Base-by-base conservation (phyloP, 129 eudicot genomes). In the Mikania micrantha region DNA sequence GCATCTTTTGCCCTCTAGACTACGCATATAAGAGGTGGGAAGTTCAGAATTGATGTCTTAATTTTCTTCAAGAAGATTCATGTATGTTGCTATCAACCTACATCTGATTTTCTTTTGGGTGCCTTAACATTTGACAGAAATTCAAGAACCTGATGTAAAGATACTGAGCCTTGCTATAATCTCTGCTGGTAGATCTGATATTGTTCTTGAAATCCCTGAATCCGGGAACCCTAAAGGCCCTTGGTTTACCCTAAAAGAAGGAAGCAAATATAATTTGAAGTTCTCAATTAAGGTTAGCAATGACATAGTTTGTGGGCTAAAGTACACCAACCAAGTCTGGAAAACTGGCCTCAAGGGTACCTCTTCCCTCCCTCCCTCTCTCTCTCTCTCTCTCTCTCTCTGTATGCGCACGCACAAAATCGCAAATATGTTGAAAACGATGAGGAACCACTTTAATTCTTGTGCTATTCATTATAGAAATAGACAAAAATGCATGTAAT, bases 181-280 rank as follows among this genome's bases (percentile, higher is more conserved):
- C 15, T 79, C 90, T 7, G 59, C 74, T 3, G 96, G 63, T 31
- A 81, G 90, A 73, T 50, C 87, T 11, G 94, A 89, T 31, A 69
- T 89, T 15, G 83, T 78, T 62, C 96, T 89, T 69, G 81, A 78
- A 53, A 84, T 89, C 42, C 96, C 96, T 0, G 88, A 79, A 20
- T 58, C 73, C 29, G 94, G 92, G 29, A 83, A 86, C 67, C 83
- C 85, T 0, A 84, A 86, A 54, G 87, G 81, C 29, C 74, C 59
- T 25, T 89, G 96, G 96, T 89, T 89, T 73, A 89, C 96, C 22
- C 68, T 89, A 66, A 89, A 89, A 77, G 96, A 89, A 84, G 96
- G 96, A 9, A 81, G 90, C 77, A 82, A 69, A 16, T 89, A 89
- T 72, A 78, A 38, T 6, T 78, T 89, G 49, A 77, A 76, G 52